These are phyloP conservation scores for Cladosporium sp. DNA, from an alignment of 2,329 filamentous ascomycete genomes.

Conservation along the genomic window DNA sequence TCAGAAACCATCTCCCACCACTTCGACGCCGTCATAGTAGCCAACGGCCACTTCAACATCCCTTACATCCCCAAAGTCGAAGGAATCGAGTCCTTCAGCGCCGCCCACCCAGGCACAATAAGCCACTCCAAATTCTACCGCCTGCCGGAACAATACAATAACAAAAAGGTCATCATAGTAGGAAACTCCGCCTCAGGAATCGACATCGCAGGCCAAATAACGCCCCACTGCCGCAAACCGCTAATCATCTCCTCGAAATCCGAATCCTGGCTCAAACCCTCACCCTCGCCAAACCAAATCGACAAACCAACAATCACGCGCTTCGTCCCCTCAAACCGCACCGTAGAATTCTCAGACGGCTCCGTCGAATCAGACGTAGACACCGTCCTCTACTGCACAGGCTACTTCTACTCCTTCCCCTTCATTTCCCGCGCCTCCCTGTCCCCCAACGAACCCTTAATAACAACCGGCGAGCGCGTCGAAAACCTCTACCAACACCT, in stretches of 20 bases:
- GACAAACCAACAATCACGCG: constrained; percentile 52
- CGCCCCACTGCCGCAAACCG: constrained; percentile 53
- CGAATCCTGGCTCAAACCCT: constrained; percentile 43
- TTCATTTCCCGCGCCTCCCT: constrained; percentile 56
- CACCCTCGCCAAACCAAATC: constrained; percentile 49
- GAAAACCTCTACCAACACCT: constrained; percentile 74
- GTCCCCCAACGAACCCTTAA: constrained; percentile 52
- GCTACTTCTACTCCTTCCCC: constrained; percentile 80
- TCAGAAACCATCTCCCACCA: constrained; percentile 22
- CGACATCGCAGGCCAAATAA: constrained; percentile 78
- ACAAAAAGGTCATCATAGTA: constrained; percentile 73
- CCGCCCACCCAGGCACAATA: constrained; percentile 35
- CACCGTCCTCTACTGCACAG: constrained; percentile 78
- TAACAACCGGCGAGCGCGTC: constrained; percentile 66
- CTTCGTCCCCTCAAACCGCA: constrained; percentile 54
- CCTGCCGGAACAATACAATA: constrained; percentile 55
- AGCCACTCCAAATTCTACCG: constrained; percentile 72
- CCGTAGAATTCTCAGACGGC: constrained; percentile 64
- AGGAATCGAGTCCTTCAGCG: constrained; percentile 39
- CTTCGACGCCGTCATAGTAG: constrained; percentile 52
- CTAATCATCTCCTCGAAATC: constrained; percentile 61
- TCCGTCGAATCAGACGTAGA: constrained; percentile 65
- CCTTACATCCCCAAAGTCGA: constrained; percentile 42
- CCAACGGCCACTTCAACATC: constrained; percentile 46
- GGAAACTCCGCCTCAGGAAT: constrained; percentile 81